Base-by-base conservation (phyloP, 345 rosid genomes). In the Psidium friedrichsthalianum region DNA sequence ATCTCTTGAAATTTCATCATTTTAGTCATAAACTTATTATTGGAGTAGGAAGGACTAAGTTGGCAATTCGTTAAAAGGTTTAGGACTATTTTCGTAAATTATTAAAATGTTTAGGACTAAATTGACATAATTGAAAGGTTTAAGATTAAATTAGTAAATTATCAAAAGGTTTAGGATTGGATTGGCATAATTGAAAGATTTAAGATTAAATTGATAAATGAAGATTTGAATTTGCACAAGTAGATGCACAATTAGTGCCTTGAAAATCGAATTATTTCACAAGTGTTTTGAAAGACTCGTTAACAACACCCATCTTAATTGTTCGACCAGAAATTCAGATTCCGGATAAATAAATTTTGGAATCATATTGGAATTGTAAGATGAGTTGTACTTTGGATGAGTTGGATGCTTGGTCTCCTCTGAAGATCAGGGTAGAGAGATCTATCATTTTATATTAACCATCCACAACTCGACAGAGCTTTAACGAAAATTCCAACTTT, bases 251-350 rank as follows among this genome's bases (percentile, higher is more conserved):
- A 27, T 61, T 61, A 14, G 11, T 16, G 8, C 29, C 0, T 61
- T 61, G 74, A 15, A 61, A 61, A 61, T 29, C 0, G 2, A 61
- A 7, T 29, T 5, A 6, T 27, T 29, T 61, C 74, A 27, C 42
- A 3, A 61, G 40, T 61, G 21, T 14, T 29, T 3, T 0, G 0
- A 61, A 2, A 8, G 10, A 61, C 18, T 15, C 42, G 1, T 27
- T 61, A 61, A 27, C 10, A 32, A 29, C 2, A 64, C 12, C 5
- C 3, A 3, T 64, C 1, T 64, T 32, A 4, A 64, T 64, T 1
- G 24, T 22, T 21, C 10, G 58, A 22, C 58, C 0, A 56, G 25
- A 56, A 56, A 56, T 5, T 49, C 11, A 1, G 11, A 22, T 1
- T 56, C 11, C 11, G 1, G 3, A 64, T 32, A 1, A 32, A 36